Base-by-base conservation (phyloP, 2,329 filamentous ascomycete species). In the Penicillium sp. region DNA sequence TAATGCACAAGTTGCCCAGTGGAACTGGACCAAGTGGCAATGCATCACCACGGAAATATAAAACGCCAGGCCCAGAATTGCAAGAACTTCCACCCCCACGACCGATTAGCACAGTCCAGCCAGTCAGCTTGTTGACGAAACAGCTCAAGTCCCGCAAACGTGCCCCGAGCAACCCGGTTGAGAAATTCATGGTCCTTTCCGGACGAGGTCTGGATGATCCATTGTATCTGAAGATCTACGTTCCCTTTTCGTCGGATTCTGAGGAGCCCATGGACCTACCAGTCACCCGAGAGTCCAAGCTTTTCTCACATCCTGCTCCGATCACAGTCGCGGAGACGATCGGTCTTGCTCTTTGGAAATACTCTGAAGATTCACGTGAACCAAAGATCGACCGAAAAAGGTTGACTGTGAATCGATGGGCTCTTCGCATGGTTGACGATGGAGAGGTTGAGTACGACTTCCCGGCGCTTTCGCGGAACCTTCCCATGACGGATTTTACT, bases 381-480 rank as follows among this genome's bases (percentile, higher is more conserved):
- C 87, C 87, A 9, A 65, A 80, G 1, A 76, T 89, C 10, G 76
- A 81, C 7, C 75, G 76, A 1, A 79, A 81, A 28, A 85, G 87
- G 65, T 75, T 84, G 58, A 86, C 84, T 58, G 84, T 89, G 61
- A 89, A 89, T 67, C 80, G 82, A 61, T 89, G 87, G 87, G 85
- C 86, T 28, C 75, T 89, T 57, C 82, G 87, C n/a, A 89, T 89
- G 83, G 86, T 88, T 9, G 87, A 89, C 67, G 87, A 89, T 67
- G 87, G 85, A 6, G 87, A 89, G 69, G 84, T 89, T 2, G 87
- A 89, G 62, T 87, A 85, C 68, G 87, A 89, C 69, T 89, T 89
- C 65, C 86, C 87, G 6, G 81, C 87, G 0, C 75, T 89, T 35
- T 82, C 80, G 10, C 81, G 86, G 37, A 85, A 82, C 24, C 82